Evolutionary conservation across 2,329 filamentous ascomycete species (phyloP).

Genomic region (Coccinonectria pachysandricola): DNA sequence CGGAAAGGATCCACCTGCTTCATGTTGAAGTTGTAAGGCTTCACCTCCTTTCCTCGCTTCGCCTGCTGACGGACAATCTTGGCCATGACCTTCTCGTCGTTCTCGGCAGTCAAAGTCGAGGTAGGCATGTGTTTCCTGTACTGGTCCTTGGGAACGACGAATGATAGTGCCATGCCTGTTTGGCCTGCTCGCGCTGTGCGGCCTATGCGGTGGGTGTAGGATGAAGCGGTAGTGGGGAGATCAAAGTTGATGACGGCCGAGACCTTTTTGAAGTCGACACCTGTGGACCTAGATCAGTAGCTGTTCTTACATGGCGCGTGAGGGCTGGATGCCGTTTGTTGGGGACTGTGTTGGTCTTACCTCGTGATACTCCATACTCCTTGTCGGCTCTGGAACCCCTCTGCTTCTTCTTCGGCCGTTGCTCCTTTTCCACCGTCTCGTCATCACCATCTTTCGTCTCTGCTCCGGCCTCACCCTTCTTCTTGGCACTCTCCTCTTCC

Average conservation of each 20-base stretch:
- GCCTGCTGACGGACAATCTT: constrained; percentile 72
- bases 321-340: too few relatives aligned
- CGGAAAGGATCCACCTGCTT: constrained; percentile 86
- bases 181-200: constrained; percentile 86
- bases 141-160: constrained; percentile 72
- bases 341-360: constrained; percentile 25
- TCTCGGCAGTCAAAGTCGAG: constrained; percentile 59
- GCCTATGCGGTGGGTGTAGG: constrained; percentile 94
- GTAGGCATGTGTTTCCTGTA: constrained; percentile 89
- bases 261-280: constrained; percentile 92
- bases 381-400: constrained; percentile 57
- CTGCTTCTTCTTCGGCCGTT: constrained; percentile 23
- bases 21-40: constrained; percentile 93
- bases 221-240: constrained; percentile 75
- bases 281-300: constrained; percentile 14
- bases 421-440: constrained; percentile 21
- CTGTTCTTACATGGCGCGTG: background rate
- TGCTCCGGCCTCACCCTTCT: constrained; percentile 36
- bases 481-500: constrained; percentile 33
- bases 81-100: constrained; percentile 75
- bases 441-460: constrained; percentile 11
- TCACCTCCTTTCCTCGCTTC: constrained; percentile 69
- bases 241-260: constrained; percentile 95
- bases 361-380: constrained; percentile 91
- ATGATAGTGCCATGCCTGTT: constrained; percentile 89